phyloP scores from a whole-genome alignment of 768 basidiomycete species.

The Cyclocybe aegerita region DNA sequence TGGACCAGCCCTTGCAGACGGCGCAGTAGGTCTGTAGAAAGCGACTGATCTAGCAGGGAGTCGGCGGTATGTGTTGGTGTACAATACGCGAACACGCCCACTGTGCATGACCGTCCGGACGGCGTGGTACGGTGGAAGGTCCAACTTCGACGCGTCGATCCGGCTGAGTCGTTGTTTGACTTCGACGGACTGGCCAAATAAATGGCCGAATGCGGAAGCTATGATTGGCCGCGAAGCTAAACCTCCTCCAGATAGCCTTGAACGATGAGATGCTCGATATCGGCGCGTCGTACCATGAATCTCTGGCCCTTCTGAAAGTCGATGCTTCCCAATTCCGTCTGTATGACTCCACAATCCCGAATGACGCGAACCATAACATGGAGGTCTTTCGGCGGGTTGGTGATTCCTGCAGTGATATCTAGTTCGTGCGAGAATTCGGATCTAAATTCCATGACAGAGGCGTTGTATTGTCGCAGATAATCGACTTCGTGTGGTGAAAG shows the following conservation, averaged over 20 bases:
- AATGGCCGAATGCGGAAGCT: background rate
- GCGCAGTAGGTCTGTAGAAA: too few species aligned
- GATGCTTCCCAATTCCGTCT: slow-evolving; percentile 88
- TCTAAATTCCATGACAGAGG: slow-evolving; percentile 80
- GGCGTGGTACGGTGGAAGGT: background rate
- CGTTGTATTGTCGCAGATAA: slow-evolving; percentile 80
- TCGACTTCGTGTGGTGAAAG: slow-evolving; percentile 53
- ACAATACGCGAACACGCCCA: slow-evolving; percentile 12
- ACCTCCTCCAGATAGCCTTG: slow-evolving; percentile 93
- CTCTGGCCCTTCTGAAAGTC: slow-evolving; percentile 89
- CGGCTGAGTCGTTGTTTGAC: slow-evolving; percentile 21
- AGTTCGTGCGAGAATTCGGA: slow-evolving; percentile 82
- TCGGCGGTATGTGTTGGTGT: background rate
- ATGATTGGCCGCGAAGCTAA: slow-evolving; percentile 18
- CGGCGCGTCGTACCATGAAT: slow-evolving; percentile 83
- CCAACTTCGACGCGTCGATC: slow-evolving; percentile 8
- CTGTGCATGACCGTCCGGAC: slow-evolving; percentile 20
- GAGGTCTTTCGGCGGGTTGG: slow-evolving; percentile 83
- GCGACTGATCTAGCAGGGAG: background rate
- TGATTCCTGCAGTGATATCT: slow-evolving; percentile 83
- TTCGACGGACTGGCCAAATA: slow-evolving; percentile 15
- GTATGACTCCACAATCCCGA: slow-evolving; percentile 87
- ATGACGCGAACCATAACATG: slow-evolving; percentile 87
- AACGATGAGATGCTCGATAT: slow-evolving; percentile 92
- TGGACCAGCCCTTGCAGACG: background rate